Base-by-base conservation (phyloP, 1,139 yeast species). In the Suhomyces coccinellae region DNA sequence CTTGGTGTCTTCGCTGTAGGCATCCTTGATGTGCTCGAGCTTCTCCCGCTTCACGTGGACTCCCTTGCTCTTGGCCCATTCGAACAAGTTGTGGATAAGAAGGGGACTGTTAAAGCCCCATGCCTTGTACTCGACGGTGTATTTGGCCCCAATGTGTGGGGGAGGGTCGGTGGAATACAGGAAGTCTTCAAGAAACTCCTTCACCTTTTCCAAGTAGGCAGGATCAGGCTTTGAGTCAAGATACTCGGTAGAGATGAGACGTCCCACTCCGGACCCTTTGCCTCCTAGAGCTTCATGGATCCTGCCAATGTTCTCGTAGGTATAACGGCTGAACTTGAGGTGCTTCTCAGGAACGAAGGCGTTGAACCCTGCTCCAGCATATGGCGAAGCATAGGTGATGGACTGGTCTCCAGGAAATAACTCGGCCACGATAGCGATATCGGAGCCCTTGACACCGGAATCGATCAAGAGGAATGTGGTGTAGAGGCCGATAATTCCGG, bases 401-500 rank as follows among this genome's bases (percentile, higher is more conserved):
- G 63, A 54, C 39, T 48, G 41, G 41, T 61, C 66, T 1, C 65
- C 65, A 2, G 66, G 66, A 6, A 54, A 47, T 42, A 56, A 53
- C 32, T 58, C 50, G 11, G 65, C 60, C 10, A 59, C 36, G 6
- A 61, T 49, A 2, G 49, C 26, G 30, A 61, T 58, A 0, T 46
- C 16, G 2, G 36, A 33, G 3, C 59, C 47, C 2, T 46, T 51
- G 2, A 51, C 43, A 2, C 59, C 61, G 9, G 49, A 44, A 17
- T 60, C 58, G 29, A 59, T 36, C 20, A 64, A 53, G n/a, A 48
- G 43, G 40, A 50, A 59, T 6, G 55, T 58, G 15, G 67, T 63
- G 40, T 62, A 62, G 12, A 62, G 56, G 3, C 67, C 67, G 20
- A 59, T 56, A 20, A 63, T 50, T 4, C 67, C 67, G 15, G 63